Conservation (phyloP, 139 green algal species). For the Micractinium sp. region DNA sequence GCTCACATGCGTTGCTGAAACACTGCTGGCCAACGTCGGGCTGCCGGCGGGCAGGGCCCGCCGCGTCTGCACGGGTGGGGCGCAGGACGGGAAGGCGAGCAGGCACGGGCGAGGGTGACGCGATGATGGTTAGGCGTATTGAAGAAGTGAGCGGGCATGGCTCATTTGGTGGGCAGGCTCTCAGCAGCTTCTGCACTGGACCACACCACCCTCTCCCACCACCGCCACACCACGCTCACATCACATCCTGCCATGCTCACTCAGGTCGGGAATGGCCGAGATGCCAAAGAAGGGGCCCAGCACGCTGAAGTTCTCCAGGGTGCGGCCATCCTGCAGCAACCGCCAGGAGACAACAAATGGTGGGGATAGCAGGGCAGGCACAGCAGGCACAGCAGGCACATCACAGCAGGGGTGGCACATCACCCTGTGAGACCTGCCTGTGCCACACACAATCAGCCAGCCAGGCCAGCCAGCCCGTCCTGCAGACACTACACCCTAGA, state of each 20-base stretch:
- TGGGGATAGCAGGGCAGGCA: too few relatives aligned
- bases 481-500: background rate
- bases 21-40: constrained; percentile 60
- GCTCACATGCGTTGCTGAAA: constrained; percentile 47
- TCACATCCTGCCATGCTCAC: background rate
- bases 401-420: background rate
- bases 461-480: background rate
- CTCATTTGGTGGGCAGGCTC: too few relatives aligned
- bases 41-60: constrained; percentile 8
- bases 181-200: too few relatives aligned
- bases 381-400: background rate
- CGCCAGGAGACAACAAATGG: too few relatives aligned
- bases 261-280: constrained; percentile 58
- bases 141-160: too few relatives aligned
- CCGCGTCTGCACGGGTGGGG: background rate
- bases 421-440: background rate
- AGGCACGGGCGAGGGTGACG: background rate
- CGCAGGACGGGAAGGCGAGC: background rate
- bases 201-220: background rate
- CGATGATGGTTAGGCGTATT: too few relatives aligned
- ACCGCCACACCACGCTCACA: too few relatives aligned
- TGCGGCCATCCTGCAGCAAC: constrained; percentile 28
- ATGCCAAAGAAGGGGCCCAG: constrained; percentile 85
- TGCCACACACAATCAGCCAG: background rate
- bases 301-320: constrained; percentile 51